Evolutionary conservation across 2,329 filamentous ascomycete genomes (phyloP), one percentile per base, ranked within the genome.

Genomic region (Amylocarpus encephaloides): DNA sequence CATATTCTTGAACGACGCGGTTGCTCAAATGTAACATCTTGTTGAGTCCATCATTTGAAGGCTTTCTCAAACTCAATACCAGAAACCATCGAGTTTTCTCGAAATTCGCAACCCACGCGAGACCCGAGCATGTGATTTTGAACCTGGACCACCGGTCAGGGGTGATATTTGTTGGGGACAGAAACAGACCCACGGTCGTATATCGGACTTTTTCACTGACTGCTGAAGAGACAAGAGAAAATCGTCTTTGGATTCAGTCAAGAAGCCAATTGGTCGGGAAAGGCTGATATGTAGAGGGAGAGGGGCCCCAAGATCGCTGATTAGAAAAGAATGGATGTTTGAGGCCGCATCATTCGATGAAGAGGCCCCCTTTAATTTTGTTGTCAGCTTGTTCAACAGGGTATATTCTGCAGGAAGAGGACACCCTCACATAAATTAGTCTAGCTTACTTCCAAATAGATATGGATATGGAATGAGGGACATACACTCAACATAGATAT

Each of bases 401-500:
- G 62, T 60, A 58, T 77, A 73, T 55, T 84, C 73, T 40, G 64
- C 41, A 12, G 66, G 58, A 1, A 69, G 66, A 13, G 82, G 81
- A 64, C 76, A 73, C 81, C 79, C 79, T 83, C 56, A 48, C 57
- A 43, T 18, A 30, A 59, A 51, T 65, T 47, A 64, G 61, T 50
- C 10, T 43, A 52, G 43, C 36, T 49, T 34, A 50, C 11, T 43
- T 12, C n/a, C 5, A 39, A 13, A n/a, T 39, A 12, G 26, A 3
- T 2, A 40, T 40, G 48, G 22, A 9, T 38, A 22, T 16, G 10
- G 45, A 36, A 48, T 48, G 12, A 43, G 49, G 46, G 50, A 73
- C 82, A 70, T 75, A 94, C 93, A 98, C 72, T 97, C 92, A 50
- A 95, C 74, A 67, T 95, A 97, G 41, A 97, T 66, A 69, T 97